Conservation (phyloP, 805 yeast genomes). For the Torulaspora quercuum region DNA sequence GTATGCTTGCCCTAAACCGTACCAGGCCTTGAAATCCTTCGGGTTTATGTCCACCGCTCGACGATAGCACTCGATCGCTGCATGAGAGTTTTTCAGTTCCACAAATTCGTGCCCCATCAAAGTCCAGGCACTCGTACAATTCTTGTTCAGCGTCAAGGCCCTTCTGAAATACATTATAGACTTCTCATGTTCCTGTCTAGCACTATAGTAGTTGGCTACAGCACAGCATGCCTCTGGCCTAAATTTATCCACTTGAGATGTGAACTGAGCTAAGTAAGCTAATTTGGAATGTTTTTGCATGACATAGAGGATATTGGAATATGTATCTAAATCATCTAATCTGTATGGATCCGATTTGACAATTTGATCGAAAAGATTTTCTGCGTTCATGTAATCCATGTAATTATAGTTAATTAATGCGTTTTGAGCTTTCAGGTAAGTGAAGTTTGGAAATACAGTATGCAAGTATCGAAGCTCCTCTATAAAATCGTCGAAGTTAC, state of each 20-base stretch:
- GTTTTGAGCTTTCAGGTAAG: conserved; percentile 72
- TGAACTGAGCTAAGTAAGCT: conserved; percentile 81
- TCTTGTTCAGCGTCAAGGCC: conserved; percentile 76
- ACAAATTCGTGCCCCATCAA: conserved; percentile 98
- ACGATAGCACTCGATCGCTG: conserved; percentile 93
- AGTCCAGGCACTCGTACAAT: conserved; percentile 91
- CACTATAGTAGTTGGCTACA: conserved; percentile 87
- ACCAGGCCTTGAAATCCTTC: conserved; percentile 95
- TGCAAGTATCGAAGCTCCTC: conserved; percentile 49
- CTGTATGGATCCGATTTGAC: conserved; percentile 74
- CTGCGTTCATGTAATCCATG: conserved; percentile 81
- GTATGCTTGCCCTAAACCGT: conserved; percentile 96
- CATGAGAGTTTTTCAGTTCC: conserved; percentile 92
- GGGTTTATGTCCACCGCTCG: conserved; percentile 87
- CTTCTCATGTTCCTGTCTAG: conserved; percentile 89
- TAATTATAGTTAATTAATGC: conserved; percentile 80
- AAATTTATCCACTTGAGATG: conserved; percentile 76
- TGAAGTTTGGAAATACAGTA: conserved; percentile 64
- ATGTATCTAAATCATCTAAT: conserved; percentile 85
- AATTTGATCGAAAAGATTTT: conserved; percentile 70
- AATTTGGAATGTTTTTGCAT: conserved; percentile 85
- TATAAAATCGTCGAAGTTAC: conserved; percentile 53
- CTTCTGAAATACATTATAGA: conserved; percentile 91
- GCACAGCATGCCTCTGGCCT: conserved; percentile 95
- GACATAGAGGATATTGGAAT: conserved; percentile 91